Conservation (phyloP, 2,329 filamentous ascomycete species). For the Arthrinium phaeospermum region DNA sequence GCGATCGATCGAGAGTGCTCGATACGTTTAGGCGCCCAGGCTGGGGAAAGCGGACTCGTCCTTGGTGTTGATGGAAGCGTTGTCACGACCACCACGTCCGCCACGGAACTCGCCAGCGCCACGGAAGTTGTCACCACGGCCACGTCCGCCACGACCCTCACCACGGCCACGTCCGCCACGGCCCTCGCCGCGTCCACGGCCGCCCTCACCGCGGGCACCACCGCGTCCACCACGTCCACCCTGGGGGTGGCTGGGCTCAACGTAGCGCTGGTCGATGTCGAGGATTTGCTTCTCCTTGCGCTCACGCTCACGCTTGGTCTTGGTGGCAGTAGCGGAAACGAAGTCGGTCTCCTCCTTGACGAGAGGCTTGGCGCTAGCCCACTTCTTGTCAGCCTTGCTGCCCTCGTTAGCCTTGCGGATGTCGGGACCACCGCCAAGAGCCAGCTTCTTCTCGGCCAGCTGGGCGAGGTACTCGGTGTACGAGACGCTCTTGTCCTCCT, state of each 20-base stretch:
- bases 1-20: constrained; percentile 26
- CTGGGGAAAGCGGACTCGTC: constrained; percentile 66
- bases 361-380: constrained; percentile 80
- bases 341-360: constrained; percentile 73
- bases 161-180: constrained; percentile 57
- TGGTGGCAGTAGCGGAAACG: constrained; percentile 75
- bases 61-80: constrained; percentile 58
- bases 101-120: constrained; percentile 43
- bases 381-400: constrained; percentile 87
- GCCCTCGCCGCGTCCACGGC: constrained; percentile 53
- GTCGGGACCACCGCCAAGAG: constrained; percentile 67
- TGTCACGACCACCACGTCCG: constrained; percentile 55
- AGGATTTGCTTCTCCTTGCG: constrained; percentile 90
- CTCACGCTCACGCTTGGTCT: constrained; percentile 84
- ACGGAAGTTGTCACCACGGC: constrained; percentile 54
- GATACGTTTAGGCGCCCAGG: constrained; percentile 56
- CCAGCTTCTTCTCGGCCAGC: constrained; percentile 74
- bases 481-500: constrained; percentile 89
- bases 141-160: constrained; percentile 49
- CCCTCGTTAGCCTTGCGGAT: constrained; percentile 94
- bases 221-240: constrained; percentile 57
- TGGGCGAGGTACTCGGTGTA: constrained; percentile 86
- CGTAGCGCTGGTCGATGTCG: constrained; percentile 85
- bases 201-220: constrained; percentile 52
- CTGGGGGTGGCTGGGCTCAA: constrained; percentile 70